These are phyloP conservation scores for Sporothrix inflata DNA, from an alignment of 2,329 filamentous ascomycete genomes.

Conservation along the genomic window DNA sequence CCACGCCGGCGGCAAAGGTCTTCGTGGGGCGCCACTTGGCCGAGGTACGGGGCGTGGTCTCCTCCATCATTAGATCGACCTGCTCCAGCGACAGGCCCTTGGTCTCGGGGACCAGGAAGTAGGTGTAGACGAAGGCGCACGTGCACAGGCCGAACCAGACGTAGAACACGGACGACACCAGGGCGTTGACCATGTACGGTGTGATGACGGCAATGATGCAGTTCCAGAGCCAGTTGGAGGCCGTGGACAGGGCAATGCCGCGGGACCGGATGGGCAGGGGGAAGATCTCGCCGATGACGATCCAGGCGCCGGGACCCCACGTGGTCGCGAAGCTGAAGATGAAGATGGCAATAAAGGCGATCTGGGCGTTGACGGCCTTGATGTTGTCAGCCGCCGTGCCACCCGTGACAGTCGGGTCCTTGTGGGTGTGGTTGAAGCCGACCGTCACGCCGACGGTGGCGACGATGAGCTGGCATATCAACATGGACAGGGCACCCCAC, in stretches of 20 bases:
- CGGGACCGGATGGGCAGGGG: slow-evolving; percentile 85
- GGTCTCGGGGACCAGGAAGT: slow-evolving; percentile 75
- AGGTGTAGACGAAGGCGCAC: slow-evolving; percentile 64
- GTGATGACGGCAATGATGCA: slow-evolving; percentile 49
- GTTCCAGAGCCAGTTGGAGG: slow-evolving; percentile 93
- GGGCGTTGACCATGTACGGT: slow-evolving; percentile 70
- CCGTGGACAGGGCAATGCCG: slow-evolving; percentile 83
- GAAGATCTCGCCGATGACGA: slow-evolving; percentile 88
- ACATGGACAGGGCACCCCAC: slow-evolving; percentile 78
- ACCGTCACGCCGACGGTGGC: slow-evolving; percentile 72
- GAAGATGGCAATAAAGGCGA: slow-evolving; percentile 88
- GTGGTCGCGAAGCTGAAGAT: slow-evolving; percentile 91
- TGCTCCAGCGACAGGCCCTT: slow-evolving; percentile 79
- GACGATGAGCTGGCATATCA: slow-evolving; percentile 84
- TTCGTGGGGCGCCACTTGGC: slow-evolving; percentile 73
- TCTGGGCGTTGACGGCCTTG: slow-evolving; percentile 67
- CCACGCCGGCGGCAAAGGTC: slow-evolving; percentile 61
- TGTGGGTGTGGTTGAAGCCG: slow-evolving; percentile 55
- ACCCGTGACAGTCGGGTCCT: slow-evolving; percentile 48
- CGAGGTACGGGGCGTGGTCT: slow-evolving; percentile 76
- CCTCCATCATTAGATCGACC: slow-evolving; percentile 87
- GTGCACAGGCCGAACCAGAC: slow-evolving; percentile 72
- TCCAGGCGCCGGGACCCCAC: slow-evolving; percentile 82
- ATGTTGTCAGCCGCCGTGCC: slow-evolving; percentile 56
- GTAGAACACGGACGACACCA: slow-evolving; percentile 73